phyloP scores from a whole-genome alignment of 176 grass and related monocot genomes.

The Rhipidocladum racemiflorum region DNA sequence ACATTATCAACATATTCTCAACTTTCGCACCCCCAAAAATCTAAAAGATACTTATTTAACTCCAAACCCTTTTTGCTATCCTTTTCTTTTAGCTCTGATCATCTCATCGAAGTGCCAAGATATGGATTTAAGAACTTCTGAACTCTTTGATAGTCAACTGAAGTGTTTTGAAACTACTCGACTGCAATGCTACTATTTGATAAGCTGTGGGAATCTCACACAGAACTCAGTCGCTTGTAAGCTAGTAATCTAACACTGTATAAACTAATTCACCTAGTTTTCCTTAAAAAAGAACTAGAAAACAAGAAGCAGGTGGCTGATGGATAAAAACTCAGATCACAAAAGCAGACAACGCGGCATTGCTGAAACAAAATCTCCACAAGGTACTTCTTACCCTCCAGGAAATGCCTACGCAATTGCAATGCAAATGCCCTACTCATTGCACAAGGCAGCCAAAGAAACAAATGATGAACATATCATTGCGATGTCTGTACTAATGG shows the following conservation, averaged over 20 bases:
- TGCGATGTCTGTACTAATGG: conserved; percentile 1
- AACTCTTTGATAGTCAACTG: neutral
- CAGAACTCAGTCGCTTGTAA: conserved; percentile 13
- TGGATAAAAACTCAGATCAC: conserved; percentile 37
- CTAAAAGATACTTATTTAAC: neutral
- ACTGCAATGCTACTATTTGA: conserved; percentile 13
- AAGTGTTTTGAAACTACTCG: neutral
- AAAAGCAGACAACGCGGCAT: conserved; percentile 32
- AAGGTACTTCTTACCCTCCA: conserved; percentile 24
- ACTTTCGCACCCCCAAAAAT: neutral
- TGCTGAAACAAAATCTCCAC: conserved; percentile 32
- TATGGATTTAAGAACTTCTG: conserved; percentile 2
- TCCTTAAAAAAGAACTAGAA: conserved; percentile 7
- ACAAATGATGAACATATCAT: conserved; percentile 26
- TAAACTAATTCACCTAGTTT: neutral
- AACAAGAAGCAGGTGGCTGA: conserved; percentile 33
- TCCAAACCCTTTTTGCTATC: neutral
- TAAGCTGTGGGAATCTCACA: conserved; percentile 11
- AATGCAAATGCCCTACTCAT: conserved; percentile 12
- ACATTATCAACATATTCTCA: conserved; percentile 9
- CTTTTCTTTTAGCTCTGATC: neutral
- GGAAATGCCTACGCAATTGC: conserved; percentile 23
- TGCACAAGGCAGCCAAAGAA: conserved; percentile 20
- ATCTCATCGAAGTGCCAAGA: neutral
- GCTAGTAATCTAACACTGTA: conserved; percentile 18